Evolutionary conservation across 1,284 basidiomycete species (phyloP).

Genomic region (Trichosporon sp.): DNA sequence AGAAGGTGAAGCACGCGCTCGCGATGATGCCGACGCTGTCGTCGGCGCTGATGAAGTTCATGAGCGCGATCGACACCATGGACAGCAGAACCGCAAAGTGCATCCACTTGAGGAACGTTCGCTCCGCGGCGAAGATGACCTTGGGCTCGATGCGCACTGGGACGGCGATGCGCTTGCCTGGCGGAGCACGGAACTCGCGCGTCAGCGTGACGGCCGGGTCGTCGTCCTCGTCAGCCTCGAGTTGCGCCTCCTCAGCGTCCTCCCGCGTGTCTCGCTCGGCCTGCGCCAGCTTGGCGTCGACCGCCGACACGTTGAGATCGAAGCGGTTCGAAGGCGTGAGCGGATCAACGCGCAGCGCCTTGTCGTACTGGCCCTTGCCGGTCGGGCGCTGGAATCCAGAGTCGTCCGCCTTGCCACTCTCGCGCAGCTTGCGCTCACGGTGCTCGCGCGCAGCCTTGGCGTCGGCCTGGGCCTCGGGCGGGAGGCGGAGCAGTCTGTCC

Average conservation of each 20-base stretch:
- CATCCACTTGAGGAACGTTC: conserved; percentile 74
- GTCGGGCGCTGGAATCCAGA: conserved; percentile 30
- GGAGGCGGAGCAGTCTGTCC: conserved; percentile 73
- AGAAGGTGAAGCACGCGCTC: conserved; percentile 82
- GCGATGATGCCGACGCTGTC: conserved; percentile 80
- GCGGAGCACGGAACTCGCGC: conserved; percentile 73
- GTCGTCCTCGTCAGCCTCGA: conserved; percentile 44
- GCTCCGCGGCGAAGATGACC: conserved; percentile 88
- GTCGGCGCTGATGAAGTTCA: conserved; percentile 80
- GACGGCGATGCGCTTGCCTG: conserved; percentile 87
- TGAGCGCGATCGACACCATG: conserved; percentile 81
- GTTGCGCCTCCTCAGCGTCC: conserved; percentile 56
- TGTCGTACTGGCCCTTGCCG: conserved; percentile 43
- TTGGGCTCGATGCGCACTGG: conserved; percentile 96
- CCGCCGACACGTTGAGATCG: conserved; percentile 64
- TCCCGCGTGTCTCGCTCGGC: conserved; percentile 50
- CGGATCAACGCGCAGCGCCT: conserved; percentile 74
- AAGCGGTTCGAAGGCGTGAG: conserved; percentile 77
- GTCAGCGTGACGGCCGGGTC: conserved; percentile 59
- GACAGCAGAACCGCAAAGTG: conserved; percentile 87
- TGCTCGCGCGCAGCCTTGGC: conserved; percentile 80
- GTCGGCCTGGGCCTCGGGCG: conserved; percentile 69
- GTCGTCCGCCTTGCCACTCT: conserved; percentile 44
- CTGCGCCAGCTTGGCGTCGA: conserved; percentile 62
- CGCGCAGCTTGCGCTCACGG: conserved; percentile 75